A percentile compares a stretch with the other conserved stretches of the same genome.
phyloP scores from a whole-genome alignment of 176 grass and related monocot species.

The Ensete glaucum region DNA sequence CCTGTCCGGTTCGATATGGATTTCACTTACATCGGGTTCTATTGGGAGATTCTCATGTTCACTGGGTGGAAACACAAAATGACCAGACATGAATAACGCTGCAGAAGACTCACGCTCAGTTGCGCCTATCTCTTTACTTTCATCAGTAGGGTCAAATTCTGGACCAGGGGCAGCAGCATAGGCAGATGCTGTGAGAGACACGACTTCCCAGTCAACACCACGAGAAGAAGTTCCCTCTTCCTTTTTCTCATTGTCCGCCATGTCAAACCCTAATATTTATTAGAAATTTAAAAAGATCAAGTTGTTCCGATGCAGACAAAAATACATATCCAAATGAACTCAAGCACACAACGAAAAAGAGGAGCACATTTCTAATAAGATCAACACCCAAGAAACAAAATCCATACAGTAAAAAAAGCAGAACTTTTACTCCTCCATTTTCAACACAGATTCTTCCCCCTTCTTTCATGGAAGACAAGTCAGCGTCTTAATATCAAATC shows the following conservation, averaged over 20 bases:
- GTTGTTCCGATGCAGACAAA: not conserved
- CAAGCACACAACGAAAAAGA: not conserved
- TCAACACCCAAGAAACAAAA: too few relatives aligned
- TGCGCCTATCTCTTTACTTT: not conserved
- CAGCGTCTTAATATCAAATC: too few relatives aligned
- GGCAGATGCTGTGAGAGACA: constrained; percentile 54
- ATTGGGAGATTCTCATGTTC: constrained; percentile 90
- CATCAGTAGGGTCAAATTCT: constrained; percentile 1
- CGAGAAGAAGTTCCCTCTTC: constrained; percentile 17
- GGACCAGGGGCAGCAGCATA: constrained; percentile 43
- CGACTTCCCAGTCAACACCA: constrained; percentile 68
- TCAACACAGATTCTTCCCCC: too few relatives aligned
- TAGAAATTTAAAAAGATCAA: constrained; percentile 1
- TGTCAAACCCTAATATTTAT: constrained; percentile 24
- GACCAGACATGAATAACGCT: constrained; percentile 39
- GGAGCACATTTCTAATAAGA: not conserved
- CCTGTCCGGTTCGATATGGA: constrained; percentile 14
- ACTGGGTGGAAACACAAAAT: constrained; percentile 73
- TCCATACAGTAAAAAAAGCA: too few relatives aligned
- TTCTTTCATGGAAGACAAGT: too few relatives aligned
- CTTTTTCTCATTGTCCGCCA: constrained; percentile 59
- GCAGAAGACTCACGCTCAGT: constrained; percentile 20
- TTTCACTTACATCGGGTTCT: constrained; percentile 29
- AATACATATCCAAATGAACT: not conserved
- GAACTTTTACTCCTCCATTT: too few relatives aligned